Evolutionary conservation across 2,329 filamentous ascomycete genomes (phyloP), one percentile per base, ranked within the genome.

Genomic region (Rasamsonia emersonii): DNA sequence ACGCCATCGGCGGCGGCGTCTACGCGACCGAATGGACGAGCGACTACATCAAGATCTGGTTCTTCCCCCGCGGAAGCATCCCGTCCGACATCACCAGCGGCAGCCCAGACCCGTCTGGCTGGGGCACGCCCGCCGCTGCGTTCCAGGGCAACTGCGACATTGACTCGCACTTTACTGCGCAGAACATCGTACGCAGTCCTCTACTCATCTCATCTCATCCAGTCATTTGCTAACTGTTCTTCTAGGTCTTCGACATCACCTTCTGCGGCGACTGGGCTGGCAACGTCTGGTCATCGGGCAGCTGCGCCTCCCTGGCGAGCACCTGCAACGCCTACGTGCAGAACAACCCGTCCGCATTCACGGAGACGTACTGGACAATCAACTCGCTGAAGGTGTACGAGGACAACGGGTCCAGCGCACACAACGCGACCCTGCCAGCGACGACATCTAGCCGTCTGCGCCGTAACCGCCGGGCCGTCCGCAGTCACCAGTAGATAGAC

Each of bases 261-360:
- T 85, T 93, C 56, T 95, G 88, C 58, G 88, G 88, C 13, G 75
- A 81, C 50, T 94, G 86, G 86, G 86, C 86, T 5, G 84, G 84
- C 15, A 54, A 64, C 24, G 75, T 78, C 19, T 93, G 82, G 79
- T 48, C 50, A 29, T 49, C 55, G 18, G 68, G 77, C 38, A 68
- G 71, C 25, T 88, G 82, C 56, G 60, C 68, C 1, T 59, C 69
- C 24, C 65, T 75, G 43, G 82, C 75, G 0, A 40, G 59, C 23
- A 78, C 76, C 1, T 94, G 88, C 64, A 53, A 77, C 17, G 73
- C 75, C 15, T 93, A 76, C 53, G 86, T 93, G 14, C 67, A 68
- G 33, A 64, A 71, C 44, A 82, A 88, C 56, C 82, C 86, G 0
- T 49, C 58, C 6, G 82, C 70, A 9, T 93, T 91, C 54, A 51